Evolutionary conservation across 2,329 filamentous ascomycete genomes (phyloP).

Genomic region (Aquanectria penicillioides): DNA sequence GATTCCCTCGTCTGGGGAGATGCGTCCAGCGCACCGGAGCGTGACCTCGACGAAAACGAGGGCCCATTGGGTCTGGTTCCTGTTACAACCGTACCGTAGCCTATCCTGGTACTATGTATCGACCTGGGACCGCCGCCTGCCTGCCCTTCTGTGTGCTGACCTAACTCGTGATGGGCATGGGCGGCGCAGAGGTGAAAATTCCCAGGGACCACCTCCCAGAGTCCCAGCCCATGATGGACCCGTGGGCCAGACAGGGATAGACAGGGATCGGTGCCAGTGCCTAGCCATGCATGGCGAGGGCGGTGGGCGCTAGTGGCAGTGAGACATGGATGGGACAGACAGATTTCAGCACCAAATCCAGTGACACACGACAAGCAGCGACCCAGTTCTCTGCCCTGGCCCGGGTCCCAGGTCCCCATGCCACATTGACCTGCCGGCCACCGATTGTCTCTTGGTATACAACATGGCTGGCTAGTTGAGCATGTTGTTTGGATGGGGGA

Average conservation of each 20-base stretch:
- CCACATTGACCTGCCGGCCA: background rate
- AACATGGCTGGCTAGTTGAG: too few relatives aligned
- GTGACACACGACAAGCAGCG: slow-evolving; percentile 21
- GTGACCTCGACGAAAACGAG: slow-evolving; percentile 33
- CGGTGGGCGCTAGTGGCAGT: slow-evolving; percentile 40
- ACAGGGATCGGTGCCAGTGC: slow-evolving; percentile 35
- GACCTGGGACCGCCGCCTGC: slow-evolving; percentile 18
- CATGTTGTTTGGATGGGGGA: slow-evolving; percentile 3
- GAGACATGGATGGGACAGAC: slow-evolving; percentile 40
- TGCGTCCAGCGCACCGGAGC: slow-evolving; percentile 28
- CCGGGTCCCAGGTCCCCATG: background rate
- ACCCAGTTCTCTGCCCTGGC: slow-evolving; percentile 5
- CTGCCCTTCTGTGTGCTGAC: slow-evolving; percentile 26
- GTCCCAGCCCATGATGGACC: slow-evolving; percentile 18
- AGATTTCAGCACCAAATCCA: slow-evolving; percentile 14
- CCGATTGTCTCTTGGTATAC: too few relatives aligned
- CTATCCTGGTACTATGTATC: background rate
- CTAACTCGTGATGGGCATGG: slow-evolving; percentile 36
- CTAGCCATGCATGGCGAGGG: slow-evolving; percentile 20
- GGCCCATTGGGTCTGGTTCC: slow-evolving; percentile 28
- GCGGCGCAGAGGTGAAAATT: slow-evolving; percentile 3
- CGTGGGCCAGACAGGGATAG: slow-evolving; percentile 22
- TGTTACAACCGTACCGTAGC: slow-evolving; percentile 26
- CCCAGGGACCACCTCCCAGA: slow-evolving; percentile 17
- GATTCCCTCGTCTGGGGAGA: slow-evolving; percentile 20